Evolutionary conservation across 2,329 filamentous ascomycete species (phyloP), one percentile per base, ranked within the genome.

Genomic region (Rugonectria rugulosa): DNA sequence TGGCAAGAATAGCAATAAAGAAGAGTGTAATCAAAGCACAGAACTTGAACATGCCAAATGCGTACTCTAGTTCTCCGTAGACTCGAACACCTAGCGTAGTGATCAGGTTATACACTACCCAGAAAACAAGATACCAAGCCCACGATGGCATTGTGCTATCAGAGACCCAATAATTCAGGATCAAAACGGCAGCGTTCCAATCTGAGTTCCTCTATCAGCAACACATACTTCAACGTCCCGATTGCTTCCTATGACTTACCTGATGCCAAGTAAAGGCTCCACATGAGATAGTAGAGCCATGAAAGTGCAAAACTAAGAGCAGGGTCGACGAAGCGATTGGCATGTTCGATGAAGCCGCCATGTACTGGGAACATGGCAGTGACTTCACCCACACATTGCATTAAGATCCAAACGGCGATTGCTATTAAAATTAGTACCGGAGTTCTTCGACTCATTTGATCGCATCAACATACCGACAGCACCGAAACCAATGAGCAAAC

Each of bases 271-370:
- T 34, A 47, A 5, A 47, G n/a, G 37, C 43, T 47, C 43, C 43
- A 47, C 43, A 47, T 47, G 17, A 47, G 20, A 24, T 47, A 47
- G 21, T 37, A 47, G 4, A 47, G 27, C 43, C 20, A 37, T 6
- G 43, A 15, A 9, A 47, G 19, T 7, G 20, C 14, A 36, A 37
- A 47, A 20, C 31, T 37, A 11, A 47, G 20, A 17, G 43, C 43
- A 3, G 43, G 43, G 19, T 47, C 43, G 19, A 37, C 43, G 14
- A 47, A 47, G 2, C 29, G 43, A 6, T 34, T 47, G 4, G 43
- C 43, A 26, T 47, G 31, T 15, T 47, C 43, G 21, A 47, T 47
- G 29, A 47, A 47, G 11, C 31, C 43, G 17, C 31, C 43, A 5
- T 34, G 19, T 10, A 47, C 31, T 12, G 43, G 31, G 8, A 47